These are phyloP conservation scores for Acorus gramineus DNA, from an alignment of 106 monocot genomes.

Conservation along the genomic window DNA sequence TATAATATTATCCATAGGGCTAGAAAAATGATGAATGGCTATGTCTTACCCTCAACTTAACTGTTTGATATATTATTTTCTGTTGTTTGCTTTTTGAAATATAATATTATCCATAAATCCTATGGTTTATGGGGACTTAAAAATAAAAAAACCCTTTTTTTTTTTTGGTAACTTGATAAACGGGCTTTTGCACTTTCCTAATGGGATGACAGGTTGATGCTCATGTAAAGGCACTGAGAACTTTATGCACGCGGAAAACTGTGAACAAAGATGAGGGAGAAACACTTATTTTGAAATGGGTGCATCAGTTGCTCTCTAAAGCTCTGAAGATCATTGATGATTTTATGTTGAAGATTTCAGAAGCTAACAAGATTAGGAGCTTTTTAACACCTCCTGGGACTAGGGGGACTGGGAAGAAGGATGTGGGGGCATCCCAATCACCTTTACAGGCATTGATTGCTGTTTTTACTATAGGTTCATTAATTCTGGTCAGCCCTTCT, in stretches of 20 bases:
- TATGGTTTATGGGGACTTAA: too few species aligned
- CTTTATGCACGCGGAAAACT: slow-evolving; percentile 80
- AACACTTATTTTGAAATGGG: slow-evolving; percentile 68
- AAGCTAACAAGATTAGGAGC: slow-evolving; percentile 11
- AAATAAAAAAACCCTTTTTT: too few species aligned
- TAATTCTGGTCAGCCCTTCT: slow-evolving; percentile 61
- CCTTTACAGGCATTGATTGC: slow-evolving; percentile 51
- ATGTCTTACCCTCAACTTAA: too few species aligned
- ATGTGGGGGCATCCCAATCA: slow-evolving; percentile 12
- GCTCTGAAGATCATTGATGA: slow-evolving; percentile 46
- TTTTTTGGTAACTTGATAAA: too few species aligned
- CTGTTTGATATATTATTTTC: background rate
- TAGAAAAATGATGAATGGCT: too few species aligned
- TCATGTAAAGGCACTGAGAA: slow-evolving; percentile 85
- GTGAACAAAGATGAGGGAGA: slow-evolving; percentile 45
- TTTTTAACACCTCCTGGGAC: slow-evolving; percentile 42
- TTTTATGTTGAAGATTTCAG: slow-evolving; percentile 46
- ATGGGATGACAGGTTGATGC: slow-evolving; percentile 66
- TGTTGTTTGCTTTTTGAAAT: slow-evolving; percentile 1
- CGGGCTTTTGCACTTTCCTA: too few species aligned
- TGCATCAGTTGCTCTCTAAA: slow-evolving; percentile 41
- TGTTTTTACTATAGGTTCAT: slow-evolving; percentile 76
- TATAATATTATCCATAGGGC: too few species aligned
- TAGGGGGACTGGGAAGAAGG: slow-evolving; percentile 31
- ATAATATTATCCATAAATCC: too few species aligned